These are phyloP conservation scores for Astrothelium subdiscretum DNA, from an alignment of 495 filamentous ascomycete species.

Conservation along the genomic window DNA sequence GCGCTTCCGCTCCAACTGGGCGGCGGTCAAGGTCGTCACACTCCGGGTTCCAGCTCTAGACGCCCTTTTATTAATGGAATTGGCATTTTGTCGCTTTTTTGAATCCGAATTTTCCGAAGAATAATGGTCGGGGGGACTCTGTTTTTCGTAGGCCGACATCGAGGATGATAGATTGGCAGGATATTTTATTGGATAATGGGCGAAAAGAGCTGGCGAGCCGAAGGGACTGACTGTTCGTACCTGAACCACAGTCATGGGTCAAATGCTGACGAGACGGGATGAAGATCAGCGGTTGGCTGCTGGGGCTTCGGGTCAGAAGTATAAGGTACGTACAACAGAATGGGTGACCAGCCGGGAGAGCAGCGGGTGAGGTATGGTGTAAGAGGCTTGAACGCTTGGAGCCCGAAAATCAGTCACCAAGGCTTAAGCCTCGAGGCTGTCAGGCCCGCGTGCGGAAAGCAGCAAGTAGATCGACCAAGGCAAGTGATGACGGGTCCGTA, in stretches of 20 bases:
- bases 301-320: not conserved
- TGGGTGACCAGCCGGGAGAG: not conserved
- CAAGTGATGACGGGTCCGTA: not conserved
- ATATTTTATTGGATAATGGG: not conserved
- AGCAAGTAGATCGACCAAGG: not conserved
- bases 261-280: not conserved
- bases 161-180: not conserved
- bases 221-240: not conserved
- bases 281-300: not conserved
- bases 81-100: conserved; percentile 11
- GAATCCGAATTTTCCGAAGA: conserved; percentile 27
- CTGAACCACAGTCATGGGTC: conserved; percentile 1
- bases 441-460: not conserved
- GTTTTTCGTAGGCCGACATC: not conserved
- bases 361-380: not conserved
- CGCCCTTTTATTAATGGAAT: conserved; percentile 22
- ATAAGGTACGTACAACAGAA: not conserved
- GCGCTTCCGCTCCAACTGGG: conserved; percentile 59
- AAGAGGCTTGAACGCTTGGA: not conserved
- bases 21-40: conserved; percentile 45
- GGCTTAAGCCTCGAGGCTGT: conserved; percentile 1
- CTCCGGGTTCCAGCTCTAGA: conserved; percentile 49
- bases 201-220: not conserved
- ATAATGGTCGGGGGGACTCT: conserved; percentile 19
- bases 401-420: not conserved